phyloP scores from a whole-genome alignment of 257 asterid genomes.

The Salvia splendens region DNA sequence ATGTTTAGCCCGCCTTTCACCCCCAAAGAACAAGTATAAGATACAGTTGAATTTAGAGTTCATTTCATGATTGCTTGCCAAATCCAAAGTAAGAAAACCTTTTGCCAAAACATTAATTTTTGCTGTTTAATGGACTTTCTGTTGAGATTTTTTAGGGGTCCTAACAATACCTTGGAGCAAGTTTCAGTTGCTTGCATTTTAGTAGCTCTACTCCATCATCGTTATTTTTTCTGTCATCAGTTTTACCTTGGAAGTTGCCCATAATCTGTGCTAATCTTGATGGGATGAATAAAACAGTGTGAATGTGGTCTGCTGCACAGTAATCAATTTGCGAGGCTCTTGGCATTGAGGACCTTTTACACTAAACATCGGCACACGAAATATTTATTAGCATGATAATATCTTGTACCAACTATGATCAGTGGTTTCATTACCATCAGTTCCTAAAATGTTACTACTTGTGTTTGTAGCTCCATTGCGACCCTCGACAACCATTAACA shows the following conservation, averaged over 20 bases:
- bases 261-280: background rate
- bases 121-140: conserved; percentile 24
- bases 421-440: conserved; percentile 15
- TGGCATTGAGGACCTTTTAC: conserved; percentile 19
- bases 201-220: background rate
- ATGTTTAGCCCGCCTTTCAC: conserved; percentile 27
- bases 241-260: conserved; percentile 10
- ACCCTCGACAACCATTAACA: conserved; percentile 75
- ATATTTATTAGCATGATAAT: conserved; percentile 9
- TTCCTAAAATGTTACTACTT: conserved; percentile 21
- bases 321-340: background rate
- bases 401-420: background rate
- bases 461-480: conserved; percentile 73
- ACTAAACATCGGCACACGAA: background rate
- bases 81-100: conserved; percentile 2
- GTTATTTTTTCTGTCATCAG: conserved; percentile 9
- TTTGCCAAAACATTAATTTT: conserved; percentile 1
- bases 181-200: background rate
- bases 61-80: conserved; percentile 5
- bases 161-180: background rate
- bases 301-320: background rate
- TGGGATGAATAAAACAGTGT: conserved; percentile 15
- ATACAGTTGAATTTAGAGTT: background rate
- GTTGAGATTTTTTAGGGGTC: background rate
- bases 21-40: background rate